Evolutionary conservation across 169 alveolate species (phyloP), one percentile per base, ranked within the genome.

Genomic region (Babesia divergens): DNA sequence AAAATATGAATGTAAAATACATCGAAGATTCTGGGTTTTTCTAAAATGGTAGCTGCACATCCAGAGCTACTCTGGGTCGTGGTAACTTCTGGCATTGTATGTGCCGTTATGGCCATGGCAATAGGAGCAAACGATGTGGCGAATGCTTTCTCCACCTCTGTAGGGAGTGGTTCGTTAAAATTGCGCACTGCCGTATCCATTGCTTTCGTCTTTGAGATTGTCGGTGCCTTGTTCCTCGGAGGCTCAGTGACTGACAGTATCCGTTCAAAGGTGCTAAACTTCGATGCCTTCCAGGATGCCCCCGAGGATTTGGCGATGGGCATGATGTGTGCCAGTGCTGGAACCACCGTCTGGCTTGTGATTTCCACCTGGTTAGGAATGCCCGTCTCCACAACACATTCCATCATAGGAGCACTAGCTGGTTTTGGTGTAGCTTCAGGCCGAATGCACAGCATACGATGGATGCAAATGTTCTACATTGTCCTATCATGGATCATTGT

Each of bases 51-150:
- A 69, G 80, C 72, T 22, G 65, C 90, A 50, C 69, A 58, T 82
- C 91, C 91, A 38, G 89, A 82, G 60, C 62, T 82, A 56, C 76
- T 90, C 56, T 84, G 94, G 94, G 49, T 84, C 38, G 94, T 90
- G 58, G 58, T 90, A 32, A 75, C 83, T 29, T 84, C 93, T 29
- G 93, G 90, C 28, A 55, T 90, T 37, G 83, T 83, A 31, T 62
- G 91, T 70, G 64, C 74, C 47, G 49, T 82, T 52, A 69, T 90
- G 80, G 94, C 92, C 53, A 64, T 89, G 62, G 84, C 89, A 7
- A 92, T 92, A 8, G 96, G 96, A 29, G 94, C 96, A 38, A 92
- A 92, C 65, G 96, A 92, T 72, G 94, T 92, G 35, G 96, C 96
- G 42, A 92, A 92, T 32, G 82, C 93, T 9, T 91, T 92, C 76